Percentiles rank a stretch among this genome's conserved stretches.
phyloP scores from a whole-genome alignment of 345 rosid genomes.

The Eucalyptus melliodora region DNA sequence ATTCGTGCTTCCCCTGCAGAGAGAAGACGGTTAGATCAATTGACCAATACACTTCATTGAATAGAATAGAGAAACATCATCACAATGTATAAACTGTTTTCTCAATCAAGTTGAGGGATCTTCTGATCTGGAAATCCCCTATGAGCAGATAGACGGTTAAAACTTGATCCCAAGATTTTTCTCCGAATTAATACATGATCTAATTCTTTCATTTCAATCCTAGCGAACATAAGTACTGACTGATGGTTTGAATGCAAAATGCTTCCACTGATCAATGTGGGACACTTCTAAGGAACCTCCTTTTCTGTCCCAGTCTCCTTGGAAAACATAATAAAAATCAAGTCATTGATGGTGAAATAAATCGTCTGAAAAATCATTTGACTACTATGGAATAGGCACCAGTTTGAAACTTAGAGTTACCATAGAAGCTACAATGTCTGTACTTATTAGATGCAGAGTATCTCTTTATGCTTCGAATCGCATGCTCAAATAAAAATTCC shows the following conservation, averaged over 20 bases:
- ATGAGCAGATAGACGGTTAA: neutral
- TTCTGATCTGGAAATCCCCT: neutral
- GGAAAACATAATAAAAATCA: neutral
- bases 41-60: neutral
- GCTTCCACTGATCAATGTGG: neutral
- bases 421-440: neutral
- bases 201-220: neutral
- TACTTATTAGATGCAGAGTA: neutral
- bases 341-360: neutral
- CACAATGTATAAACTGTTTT: neutral
- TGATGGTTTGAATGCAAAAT: neutral
- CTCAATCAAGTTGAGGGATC: neutral
- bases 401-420: neutral
- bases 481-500: neutral
- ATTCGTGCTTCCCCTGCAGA: conserved; percentile 51
- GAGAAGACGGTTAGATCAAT: neutral
- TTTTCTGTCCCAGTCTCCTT: neutral
- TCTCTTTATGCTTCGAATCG: neutral
- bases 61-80: neutral
- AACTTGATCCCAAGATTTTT: neutral
- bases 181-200: neutral
- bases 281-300: neutral
- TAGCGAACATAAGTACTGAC: neutral
- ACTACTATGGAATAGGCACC: neutral
- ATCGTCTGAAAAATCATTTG: neutral